A percentile compares a stretch with the other conserved stretches of the same genome.
phyloP scores from a whole-genome alignment of 495 filamentous ascomycete species.

The Aspergillus affinis region DNA sequence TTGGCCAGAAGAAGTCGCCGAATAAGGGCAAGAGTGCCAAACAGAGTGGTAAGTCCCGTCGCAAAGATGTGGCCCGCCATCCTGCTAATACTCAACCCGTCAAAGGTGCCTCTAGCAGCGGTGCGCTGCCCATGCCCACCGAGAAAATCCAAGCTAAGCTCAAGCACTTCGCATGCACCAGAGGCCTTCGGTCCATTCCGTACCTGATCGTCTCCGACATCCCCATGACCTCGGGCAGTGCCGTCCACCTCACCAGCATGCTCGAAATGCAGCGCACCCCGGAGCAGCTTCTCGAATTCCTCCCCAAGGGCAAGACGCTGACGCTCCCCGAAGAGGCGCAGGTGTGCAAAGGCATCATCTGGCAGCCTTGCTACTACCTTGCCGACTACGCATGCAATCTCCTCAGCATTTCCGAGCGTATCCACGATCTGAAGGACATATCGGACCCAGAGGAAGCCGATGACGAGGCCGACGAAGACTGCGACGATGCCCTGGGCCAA shows the following conservation, averaged over 20 bases:
- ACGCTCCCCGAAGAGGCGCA: conserved; percentile 24
- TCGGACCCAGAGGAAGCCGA: conserved; percentile 15
- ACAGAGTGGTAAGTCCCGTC: conserved; percentile 15
- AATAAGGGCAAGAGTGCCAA: conserved; percentile 22
- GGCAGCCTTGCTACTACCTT: conserved; percentile 32
- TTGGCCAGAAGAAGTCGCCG: conserved; percentile 18
- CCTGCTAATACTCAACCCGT: not conserved
- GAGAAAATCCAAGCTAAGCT: conserved; percentile 16
- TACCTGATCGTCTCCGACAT: conserved; percentile 42
- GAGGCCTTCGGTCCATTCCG: conserved; percentile 48
- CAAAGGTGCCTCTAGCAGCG: not conserved
- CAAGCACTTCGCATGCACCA: conserved; percentile 33
- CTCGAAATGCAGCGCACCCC: conserved; percentile 42
- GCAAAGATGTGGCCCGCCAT: not conserved
- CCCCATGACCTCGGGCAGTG: conserved; percentile 36
- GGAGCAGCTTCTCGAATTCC: conserved; percentile 37
- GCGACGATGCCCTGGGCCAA: not conserved
- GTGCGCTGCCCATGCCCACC: conserved; percentile 14
- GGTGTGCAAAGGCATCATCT: conserved; percentile 35
- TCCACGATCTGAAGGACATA: conserved; percentile 15
- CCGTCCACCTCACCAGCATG: conserved; percentile 46
- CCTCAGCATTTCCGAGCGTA: conserved; percentile 54
- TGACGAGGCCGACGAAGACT: conserved; percentile 6
- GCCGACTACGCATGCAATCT: conserved; percentile 39
- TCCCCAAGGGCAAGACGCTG: conserved; percentile 33